A percentile compares a stretch with the other conserved stretches of the same genome.
Conservation (phyloP, 768 basidiomycete genomes). For the Boletus insuetus region DNA sequence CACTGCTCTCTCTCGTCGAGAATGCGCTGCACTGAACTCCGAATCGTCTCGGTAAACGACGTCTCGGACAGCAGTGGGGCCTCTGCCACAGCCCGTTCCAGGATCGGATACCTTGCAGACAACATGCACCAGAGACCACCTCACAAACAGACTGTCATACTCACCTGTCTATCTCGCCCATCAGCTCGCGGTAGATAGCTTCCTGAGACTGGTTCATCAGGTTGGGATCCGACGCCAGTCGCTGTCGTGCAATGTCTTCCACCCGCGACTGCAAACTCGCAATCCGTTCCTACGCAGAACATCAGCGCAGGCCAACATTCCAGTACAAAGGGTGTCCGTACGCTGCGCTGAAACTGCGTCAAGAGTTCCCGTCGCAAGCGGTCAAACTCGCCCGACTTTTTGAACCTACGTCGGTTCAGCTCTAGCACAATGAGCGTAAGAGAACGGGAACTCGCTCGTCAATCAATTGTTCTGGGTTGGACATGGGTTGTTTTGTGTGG, state of each 20-base stretch:
- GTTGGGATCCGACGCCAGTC: constrained; percentile 51
- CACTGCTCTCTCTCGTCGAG: constrained; percentile 34
- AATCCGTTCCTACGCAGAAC: constrained; percentile 43
- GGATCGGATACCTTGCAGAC: constrained; percentile 53
- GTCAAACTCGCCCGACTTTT: constrained; percentile 78
- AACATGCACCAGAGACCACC: background rate
- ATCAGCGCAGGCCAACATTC: background rate
- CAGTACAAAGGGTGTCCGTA: constrained; percentile 17
- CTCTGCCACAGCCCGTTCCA: constrained; percentile 60
- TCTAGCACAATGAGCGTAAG: background rate
- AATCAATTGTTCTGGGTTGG: constrained; percentile 58
- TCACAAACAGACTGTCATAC: background rate
- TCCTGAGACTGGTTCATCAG: constrained; percentile 53
- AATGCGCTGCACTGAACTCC: constrained; percentile 43
- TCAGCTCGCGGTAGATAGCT: constrained; percentile 54
- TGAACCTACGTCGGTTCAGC: constrained; percentile 51
- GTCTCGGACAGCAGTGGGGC: constrained; percentile 48
- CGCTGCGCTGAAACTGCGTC: constrained; percentile 58
- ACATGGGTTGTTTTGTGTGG: constrained; percentile 9
- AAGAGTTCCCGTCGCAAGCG: constrained; percentile 65
- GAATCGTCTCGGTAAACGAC: constrained; percentile 43
- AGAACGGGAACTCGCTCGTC: constrained; percentile 49
- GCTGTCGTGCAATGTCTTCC: constrained; percentile 58
- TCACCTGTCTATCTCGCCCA: constrained; percentile 74
- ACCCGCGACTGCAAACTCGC: constrained; percentile 55